A percentile compares a stretch with the other conserved stretches of the same genome.
phyloP scores from a whole-genome alignment of 495 filamentous ascomycete species.

The Trichoderma reesei region DNA sequence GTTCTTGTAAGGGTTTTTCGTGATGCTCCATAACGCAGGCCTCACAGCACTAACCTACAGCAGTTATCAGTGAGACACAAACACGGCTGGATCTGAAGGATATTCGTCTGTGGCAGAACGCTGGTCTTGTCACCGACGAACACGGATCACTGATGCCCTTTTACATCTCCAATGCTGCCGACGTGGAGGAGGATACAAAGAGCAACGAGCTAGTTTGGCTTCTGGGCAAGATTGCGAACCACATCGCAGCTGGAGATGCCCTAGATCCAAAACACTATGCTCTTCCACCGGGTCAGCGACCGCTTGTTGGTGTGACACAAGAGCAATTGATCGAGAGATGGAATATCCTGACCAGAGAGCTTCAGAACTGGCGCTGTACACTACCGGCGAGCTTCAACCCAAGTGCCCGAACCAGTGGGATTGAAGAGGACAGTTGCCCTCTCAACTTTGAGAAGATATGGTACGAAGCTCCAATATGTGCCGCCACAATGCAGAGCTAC shows the following conservation, averaged over 20 bases:
- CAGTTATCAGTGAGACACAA: neutral
- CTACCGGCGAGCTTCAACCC: neutral
- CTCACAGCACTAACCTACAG: neutral
- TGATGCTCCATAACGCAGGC: no score
- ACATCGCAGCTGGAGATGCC: neutral
- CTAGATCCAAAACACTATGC: neutral
- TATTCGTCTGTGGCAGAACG: neutral
- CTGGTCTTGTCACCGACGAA: neutral
- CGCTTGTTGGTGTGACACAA: conserved; percentile 1
- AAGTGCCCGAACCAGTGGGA: neutral
- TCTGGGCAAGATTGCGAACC: neutral
- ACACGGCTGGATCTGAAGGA: neutral
- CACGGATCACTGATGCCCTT: neutral
- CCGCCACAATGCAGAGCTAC: conserved; percentile 1
- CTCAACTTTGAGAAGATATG: neutral
- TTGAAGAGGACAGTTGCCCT: neutral
- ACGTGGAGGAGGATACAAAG: neutral
- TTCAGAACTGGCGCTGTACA: neutral
- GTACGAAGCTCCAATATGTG: conserved; percentile 1
- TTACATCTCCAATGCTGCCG: neutral
- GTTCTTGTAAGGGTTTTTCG: neutral
- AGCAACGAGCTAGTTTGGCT: conserved; percentile 2
- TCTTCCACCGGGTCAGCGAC: neutral
- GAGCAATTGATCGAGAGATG: neutral
- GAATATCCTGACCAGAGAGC: neutral